Evolutionary conservation across 108 stramenopile species (phyloP).

Genomic region (Hondaea fermentalgiana): DNA sequence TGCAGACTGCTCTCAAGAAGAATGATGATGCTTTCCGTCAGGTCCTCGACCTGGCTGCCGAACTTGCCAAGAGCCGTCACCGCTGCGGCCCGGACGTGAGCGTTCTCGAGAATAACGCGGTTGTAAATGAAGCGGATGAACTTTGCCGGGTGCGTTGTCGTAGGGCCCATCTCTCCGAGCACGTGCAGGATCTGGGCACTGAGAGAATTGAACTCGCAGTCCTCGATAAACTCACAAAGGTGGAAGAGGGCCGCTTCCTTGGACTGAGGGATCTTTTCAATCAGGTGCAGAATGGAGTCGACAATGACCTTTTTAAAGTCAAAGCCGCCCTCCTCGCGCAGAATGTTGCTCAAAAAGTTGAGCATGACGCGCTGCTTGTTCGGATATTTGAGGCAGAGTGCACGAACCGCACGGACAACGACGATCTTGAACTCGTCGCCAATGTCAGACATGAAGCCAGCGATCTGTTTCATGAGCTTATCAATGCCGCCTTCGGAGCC

Average conservation of each 20-base stretch:
- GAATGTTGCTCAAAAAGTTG: conserved; percentile 77
- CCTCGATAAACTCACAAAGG: conserved; percentile 95
- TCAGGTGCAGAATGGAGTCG: conserved; percentile 69
- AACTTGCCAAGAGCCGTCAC: conserved; percentile 76
- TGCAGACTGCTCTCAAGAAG: conserved; percentile 64
- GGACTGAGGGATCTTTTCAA: conserved; percentile 70
- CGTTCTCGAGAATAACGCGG: conserved; percentile 86
- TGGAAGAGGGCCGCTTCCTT: conserved; percentile 74
- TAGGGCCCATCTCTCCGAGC: conserved; percentile 74
- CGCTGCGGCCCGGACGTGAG: conserved; percentile 82
- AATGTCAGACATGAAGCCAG: conserved; percentile 92
- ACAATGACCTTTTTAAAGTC: conserved; percentile 87
- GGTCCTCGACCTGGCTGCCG: conserved; percentile 68
- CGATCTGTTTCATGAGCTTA: conserved; percentile 92
- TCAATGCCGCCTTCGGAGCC: conserved; percentile 87
- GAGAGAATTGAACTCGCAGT: conserved; percentile 85
- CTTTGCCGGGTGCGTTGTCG: conserved; percentile 67
- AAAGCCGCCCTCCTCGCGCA: conserved; percentile 85
- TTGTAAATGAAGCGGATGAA: conserved; percentile 97
- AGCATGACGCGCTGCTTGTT: conserved; percentile 78
- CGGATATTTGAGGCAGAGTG: conserved; percentile 80
- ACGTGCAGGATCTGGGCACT: conserved; percentile 74
- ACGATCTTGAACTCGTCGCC: conserved; percentile 98
- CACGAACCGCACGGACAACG: conserved; percentile 71
- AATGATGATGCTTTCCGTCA: conserved; percentile 64